Base-by-base conservation (phyloP, 1,284 basidiomycete species). In the Phylloboletellus chloephorus region DNA sequence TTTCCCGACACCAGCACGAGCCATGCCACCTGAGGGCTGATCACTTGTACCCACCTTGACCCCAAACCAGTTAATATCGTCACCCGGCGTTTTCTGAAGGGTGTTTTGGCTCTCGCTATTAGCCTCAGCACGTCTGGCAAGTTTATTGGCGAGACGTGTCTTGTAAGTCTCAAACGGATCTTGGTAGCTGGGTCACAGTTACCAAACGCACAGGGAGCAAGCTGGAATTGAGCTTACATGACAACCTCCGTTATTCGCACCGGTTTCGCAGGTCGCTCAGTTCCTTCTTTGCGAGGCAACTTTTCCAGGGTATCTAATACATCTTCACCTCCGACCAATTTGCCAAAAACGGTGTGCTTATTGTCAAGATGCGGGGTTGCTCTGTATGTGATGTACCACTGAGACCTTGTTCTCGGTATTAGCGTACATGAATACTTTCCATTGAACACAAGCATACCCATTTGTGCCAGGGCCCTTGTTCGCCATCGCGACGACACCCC, bases 311-410 rank as follows among this genome's bases (percentile, higher is more conserved):
- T 76, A 53, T 88, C 78, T 4, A 99, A 69, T 2, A 95, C 84
- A 28, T 93, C 87, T 57, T 95, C 90, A 3, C 94, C 94, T 16
- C 94, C 94, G 0, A 98, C 91, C 5, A 97, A 72, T 53, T 96
- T 92, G 2, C 96, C 95, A 59, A 99, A 99, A 1, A 98, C 94
- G 0, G 94, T 96, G 58, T 96, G 91, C 53, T 92, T 90, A 43
- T 78, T 78, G 59, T 82, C 81, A 9, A 97, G 75, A 61, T 96
- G 79, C 0, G 88, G 74, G 2, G 88, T 78, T 4, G 79, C 67
- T 42, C 73, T 76, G 72, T 96, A 97, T 0, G 92, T 93, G 31
- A 97, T 58, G 62, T 89, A 97, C 67, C 88, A 95, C 58, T 96
- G 93, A 1, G 90, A 90, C 7, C 82, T 87, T 30, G 30, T n/a